A percentile compares a stretch with the other conserved stretches of the same genome.
Conservation (phyloP, 1,139 yeast species). For the Yamadazyma kanchanaburiensis region DNA sequence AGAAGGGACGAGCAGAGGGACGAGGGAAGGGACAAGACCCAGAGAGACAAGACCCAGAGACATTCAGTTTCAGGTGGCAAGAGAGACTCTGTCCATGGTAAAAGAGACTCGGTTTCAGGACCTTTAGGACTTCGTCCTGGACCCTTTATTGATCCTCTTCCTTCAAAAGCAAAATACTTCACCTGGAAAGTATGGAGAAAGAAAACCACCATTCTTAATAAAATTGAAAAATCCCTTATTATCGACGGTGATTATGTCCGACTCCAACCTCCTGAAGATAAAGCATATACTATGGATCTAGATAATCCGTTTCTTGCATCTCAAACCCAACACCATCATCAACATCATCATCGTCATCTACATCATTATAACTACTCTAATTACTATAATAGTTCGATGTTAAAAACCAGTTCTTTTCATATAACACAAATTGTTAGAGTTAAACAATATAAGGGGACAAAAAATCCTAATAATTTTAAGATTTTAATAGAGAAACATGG, state of each 20-base stretch:
- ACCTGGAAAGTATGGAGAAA: conserved; percentile 84
- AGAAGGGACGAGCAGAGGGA: no score
- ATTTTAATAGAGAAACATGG: conserved; percentile 68
- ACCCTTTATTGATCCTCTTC: no score
- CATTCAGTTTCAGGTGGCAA: no score
- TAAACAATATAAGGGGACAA: conserved; percentile 63
- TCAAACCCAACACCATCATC: conserved; percentile 14
- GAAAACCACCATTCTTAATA: conserved; percentile 76
- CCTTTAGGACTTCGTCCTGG: no score
- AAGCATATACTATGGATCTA: conserved; percentile 49
- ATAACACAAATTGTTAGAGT: conserved; percentile 73
- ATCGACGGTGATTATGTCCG: conserved; percentile 93
- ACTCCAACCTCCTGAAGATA: conserved; percentile 72
- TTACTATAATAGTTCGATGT: conserved; percentile 44
- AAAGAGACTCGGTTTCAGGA: no score
- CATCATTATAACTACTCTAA: conserved; percentile 53
- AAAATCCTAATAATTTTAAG: conserved; percentile 78
- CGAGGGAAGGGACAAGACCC: no score
- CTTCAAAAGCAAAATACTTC: conserved; percentile 38
- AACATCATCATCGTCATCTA: conserved; percentile 24
- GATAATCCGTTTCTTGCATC: conserved; percentile 26
- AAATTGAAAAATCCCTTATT: conserved; percentile 80
- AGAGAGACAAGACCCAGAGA: no score
- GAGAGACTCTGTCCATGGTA: no score
- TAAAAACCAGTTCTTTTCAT: conserved; percentile 86